Evolutionary conservation across 495 filamentous ascomycete species (phyloP).

Genomic region (Tuber calosporum): DNA sequence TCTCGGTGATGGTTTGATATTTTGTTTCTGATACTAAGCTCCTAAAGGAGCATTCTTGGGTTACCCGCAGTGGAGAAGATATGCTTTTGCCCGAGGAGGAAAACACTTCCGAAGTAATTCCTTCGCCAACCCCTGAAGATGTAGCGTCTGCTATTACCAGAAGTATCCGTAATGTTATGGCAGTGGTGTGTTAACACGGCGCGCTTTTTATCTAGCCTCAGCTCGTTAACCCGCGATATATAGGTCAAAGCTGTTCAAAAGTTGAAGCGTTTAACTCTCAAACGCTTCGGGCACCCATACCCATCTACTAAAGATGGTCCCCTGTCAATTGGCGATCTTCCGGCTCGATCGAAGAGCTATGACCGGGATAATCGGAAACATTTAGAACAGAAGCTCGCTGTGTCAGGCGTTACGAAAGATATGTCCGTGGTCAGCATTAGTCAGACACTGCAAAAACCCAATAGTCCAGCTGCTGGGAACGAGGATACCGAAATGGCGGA

Average conservation of each 20-base stretch:
- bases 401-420: conserved; percentile 19
- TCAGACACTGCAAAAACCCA: conserved; percentile 27
- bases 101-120: conserved; percentile 74
- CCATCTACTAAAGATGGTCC: conserved; percentile 2
- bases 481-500: conserved; percentile 25
- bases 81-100: conserved; percentile 73
- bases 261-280: conserved; percentile 61
- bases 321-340: conserved; percentile 43
- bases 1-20: conserved; percentile 1
- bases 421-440: conserved; percentile 34
- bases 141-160: conserved; percentile 82
- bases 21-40: conserved; percentile 14
- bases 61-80: conserved; percentile 74
- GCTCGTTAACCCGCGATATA: conserved; percentile 46
- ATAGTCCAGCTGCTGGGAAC: conserved; percentile 19
- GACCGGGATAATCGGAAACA: conserved; percentile 43
- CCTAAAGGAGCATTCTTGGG: conserved; percentile 81
- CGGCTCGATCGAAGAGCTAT: conserved; percentile 43
- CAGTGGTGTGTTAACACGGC: conserved; percentile 57
- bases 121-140: conserved; percentile 77
- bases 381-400: conserved; percentile 31
- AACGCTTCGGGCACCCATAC: conserved; percentile 17
- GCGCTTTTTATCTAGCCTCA: background rate
- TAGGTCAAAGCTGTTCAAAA: conserved; percentile 88
- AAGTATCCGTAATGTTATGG: conserved; percentile 74